A percentile compares a stretch with the other conserved stretches of the same genome.
Evolutionary conservation across 2,329 filamentous ascomycete species (phyloP).

Genomic region (Rosellinia necatrix): DNA sequence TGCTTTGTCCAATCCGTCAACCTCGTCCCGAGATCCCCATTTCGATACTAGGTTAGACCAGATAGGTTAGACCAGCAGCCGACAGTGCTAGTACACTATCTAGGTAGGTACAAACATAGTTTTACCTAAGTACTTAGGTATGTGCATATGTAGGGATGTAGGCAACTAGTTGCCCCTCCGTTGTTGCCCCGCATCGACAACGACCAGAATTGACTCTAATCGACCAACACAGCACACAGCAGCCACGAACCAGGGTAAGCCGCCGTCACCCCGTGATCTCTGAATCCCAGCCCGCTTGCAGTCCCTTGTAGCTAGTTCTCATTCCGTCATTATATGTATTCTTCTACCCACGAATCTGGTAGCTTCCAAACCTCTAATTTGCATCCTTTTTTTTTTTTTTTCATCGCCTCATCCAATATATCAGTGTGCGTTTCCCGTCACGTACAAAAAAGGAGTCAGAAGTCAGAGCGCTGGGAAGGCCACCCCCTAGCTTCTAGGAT

Average conservation of each 20-base stretch:
- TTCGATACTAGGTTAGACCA: no score
- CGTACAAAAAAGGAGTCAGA: neutral
- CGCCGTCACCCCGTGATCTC: conserved; percentile 19
- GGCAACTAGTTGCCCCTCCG: no score
- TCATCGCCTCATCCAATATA: no score
- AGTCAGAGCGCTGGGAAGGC: no score
- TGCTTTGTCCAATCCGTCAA: no score
- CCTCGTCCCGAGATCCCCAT: no score
- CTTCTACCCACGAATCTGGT: neutral
- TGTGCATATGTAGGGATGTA: no score
- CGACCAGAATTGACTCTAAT: no score
- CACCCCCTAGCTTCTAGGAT: neutral
- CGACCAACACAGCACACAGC: conserved; percentile 1
- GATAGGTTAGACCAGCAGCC: no score
- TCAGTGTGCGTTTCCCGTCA: no score
- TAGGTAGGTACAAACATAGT: neutral
- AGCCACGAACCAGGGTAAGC: neutral
- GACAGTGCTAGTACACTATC: no score
- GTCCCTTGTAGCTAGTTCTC: conserved; percentile 13
- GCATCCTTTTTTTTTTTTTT: neutral
- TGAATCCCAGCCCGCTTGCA: conserved; percentile 8
- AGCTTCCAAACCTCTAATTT: neutral
- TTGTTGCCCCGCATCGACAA: conserved; percentile 29
- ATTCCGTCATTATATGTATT: conserved; percentile 22
- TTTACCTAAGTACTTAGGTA: neutral